phyloP scores from a whole-genome alignment of 2,329 filamentous ascomycete species.

The Aureobasidium sp. region DNA sequence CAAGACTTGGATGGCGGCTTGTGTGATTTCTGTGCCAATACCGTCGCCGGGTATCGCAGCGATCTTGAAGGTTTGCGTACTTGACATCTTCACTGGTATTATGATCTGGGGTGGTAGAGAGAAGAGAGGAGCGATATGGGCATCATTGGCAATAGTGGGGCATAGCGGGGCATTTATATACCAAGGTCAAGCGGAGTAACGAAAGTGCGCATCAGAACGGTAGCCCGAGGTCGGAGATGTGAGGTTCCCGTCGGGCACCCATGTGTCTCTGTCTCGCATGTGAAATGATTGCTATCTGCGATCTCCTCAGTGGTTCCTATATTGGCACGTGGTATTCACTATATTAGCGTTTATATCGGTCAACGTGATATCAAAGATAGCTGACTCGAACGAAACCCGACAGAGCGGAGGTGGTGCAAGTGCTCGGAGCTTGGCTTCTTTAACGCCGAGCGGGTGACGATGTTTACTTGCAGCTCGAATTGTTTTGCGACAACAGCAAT shows the following conservation, averaged over 20 bases:
- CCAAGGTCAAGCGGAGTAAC: neutral
- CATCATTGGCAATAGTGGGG: neutral
- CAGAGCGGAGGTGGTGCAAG: neutral
- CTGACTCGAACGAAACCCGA: too few species aligned
- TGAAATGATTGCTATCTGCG: too few species aligned
- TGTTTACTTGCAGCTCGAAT: slow-evolving; percentile 2
- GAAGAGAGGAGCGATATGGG: neutral
- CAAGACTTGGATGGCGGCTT: slow-evolving; percentile 43
- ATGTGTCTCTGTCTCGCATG: neutral
- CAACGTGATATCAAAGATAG: too few species aligned
- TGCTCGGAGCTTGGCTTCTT: neutral
- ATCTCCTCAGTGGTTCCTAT: too few species aligned
- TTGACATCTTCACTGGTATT: neutral
- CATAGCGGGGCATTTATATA: neutral
- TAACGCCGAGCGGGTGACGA: slow-evolving; percentile 1
- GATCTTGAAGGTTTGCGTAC: slow-evolving; percentile 37
- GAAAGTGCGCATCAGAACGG: neutral
- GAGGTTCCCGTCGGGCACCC: neutral
- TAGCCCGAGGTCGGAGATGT: neutral
- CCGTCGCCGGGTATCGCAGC: slow-evolving; percentile 56
- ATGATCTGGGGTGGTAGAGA: neutral
- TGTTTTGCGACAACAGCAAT: neutral
- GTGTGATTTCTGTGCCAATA: slow-evolving; percentile 55
- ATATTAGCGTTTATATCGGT: too few species aligned
- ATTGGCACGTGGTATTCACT: too few species aligned